Evolutionary conservation across 768 basidiomycete species (phyloP).

Genomic region (Mycena crocata): DNA sequence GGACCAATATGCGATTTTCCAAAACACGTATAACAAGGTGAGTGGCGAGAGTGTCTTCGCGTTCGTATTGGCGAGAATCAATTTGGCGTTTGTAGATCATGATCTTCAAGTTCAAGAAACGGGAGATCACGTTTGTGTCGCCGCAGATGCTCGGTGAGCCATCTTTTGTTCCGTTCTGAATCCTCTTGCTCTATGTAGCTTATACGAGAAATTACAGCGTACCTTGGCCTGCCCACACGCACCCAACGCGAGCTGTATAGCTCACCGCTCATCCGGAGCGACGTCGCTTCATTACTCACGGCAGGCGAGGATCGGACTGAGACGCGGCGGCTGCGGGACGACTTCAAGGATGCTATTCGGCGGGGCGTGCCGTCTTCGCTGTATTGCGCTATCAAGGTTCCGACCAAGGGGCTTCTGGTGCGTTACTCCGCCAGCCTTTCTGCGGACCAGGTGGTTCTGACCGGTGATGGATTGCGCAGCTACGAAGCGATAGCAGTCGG

Average conservation of each 20-base stretch:
- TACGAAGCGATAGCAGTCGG: slow-evolving; percentile 14
- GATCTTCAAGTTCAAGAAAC: slow-evolving; percentile 32
- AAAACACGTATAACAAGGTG: slow-evolving; percentile 33
- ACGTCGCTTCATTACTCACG: slow-evolving; percentile 21
- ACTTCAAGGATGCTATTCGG: slow-evolving; percentile 24
- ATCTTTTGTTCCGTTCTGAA: background rate
- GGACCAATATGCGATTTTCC: slow-evolving; percentile 32
- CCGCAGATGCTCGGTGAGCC: slow-evolving; percentile 30
- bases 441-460: background rate
- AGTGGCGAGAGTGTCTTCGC: background rate
- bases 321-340: slow-evolving; percentile 22
- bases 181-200: background rate
- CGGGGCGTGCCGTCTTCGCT: slow-evolving; percentile 28
- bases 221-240: slow-evolving; percentile 31
- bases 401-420: slow-evolving; percentile 22
- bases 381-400: slow-evolving; percentile 29
- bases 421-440: background rate
- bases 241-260: slow-evolving; percentile 23
- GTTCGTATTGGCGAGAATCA: no score
- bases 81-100: slow-evolving; percentile 11
- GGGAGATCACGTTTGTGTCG: slow-evolving; percentile 35
- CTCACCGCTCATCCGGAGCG: slow-evolving; percentile 28
- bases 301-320: slow-evolving; percentile 27
- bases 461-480: background rate
- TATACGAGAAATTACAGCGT: background rate